Conservation (phyloP, 1,284 basidiomycete species). For the Meira miltonrushii region DNA sequence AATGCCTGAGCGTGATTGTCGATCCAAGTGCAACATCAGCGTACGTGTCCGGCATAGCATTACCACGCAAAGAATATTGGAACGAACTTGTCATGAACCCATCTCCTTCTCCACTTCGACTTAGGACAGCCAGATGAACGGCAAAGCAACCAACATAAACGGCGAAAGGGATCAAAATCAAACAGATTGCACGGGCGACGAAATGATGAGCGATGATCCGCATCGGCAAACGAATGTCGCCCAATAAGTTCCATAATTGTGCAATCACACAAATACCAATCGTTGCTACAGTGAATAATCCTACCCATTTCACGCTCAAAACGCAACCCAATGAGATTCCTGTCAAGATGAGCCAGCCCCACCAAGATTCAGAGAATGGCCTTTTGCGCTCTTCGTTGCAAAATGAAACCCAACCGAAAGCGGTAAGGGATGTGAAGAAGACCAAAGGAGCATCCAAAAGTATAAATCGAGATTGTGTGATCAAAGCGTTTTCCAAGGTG, state of each 20-base stretch:
- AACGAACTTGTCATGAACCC: slow-evolving; percentile 99
- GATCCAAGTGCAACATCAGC: slow-evolving; percentile 83
- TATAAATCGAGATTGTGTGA: slow-evolving; percentile 93
- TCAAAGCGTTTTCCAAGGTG: slow-evolving; percentile 91
- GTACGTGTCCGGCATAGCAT: slow-evolving; percentile 84
- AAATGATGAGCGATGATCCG: slow-evolving; percentile 76
- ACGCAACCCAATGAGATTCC: slow-evolving; percentile 87
- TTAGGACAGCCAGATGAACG: slow-evolving; percentile 84
- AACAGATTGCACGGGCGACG: slow-evolving; percentile 75
- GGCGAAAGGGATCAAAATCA: slow-evolving; percentile 74
- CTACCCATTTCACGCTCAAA: slow-evolving; percentile 95
- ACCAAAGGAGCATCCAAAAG: slow-evolving; percentile 94
- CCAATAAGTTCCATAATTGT: slow-evolving; percentile 86
- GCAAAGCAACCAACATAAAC: slow-evolving; percentile 96
- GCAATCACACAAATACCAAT: slow-evolving; percentile 76
- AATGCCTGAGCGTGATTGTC: slow-evolving; percentile 73
- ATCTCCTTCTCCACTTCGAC: slow-evolving; percentile 88
- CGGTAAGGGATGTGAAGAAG: slow-evolving; percentile 90
- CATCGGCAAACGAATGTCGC: slow-evolving; percentile 75
- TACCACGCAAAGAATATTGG: slow-evolving; percentile 89
- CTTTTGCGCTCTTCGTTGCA: slow-evolving; percentile 72
- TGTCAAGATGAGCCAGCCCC: slow-evolving; percentile 82
- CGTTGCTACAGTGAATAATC: slow-evolving; percentile 96
- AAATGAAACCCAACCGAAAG: slow-evolving; percentile 83
- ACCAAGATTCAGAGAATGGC: slow-evolving; percentile 80